Evolutionary conservation across 192 early-diverging fungal genomes (phyloP).

Genomic region (Radiomyces spectabilis): DNA sequence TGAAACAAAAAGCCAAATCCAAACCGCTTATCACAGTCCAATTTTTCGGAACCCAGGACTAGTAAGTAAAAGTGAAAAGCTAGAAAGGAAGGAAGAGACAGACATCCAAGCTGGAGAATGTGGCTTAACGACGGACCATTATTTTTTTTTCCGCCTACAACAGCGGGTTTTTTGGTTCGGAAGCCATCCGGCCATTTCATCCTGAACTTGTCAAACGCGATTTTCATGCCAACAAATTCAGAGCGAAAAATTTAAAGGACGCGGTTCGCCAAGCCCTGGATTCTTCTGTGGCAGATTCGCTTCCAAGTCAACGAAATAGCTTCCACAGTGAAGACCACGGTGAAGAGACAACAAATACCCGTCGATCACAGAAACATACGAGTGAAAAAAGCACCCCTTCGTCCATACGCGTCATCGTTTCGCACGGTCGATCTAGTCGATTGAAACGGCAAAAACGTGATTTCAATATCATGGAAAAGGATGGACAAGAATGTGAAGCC

Average conservation of each 20-base stretch:
- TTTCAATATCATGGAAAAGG: too few species aligned
- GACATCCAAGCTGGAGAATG: background rate
- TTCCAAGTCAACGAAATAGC: too few species aligned
- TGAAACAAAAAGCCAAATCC: constrained; percentile 30
- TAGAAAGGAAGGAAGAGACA: background rate
- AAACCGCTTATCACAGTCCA: constrained; percentile 29
- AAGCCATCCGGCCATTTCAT: constrained; percentile 29
- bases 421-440: too few species aligned
- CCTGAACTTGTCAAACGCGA: constrained; percentile 18
- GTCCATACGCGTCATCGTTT: too few species aligned
- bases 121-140: background rate
- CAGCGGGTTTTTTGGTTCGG: constrained; percentile 36
- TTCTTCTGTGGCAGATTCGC: constrained; percentile 14
- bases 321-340: constrained; percentile 10
- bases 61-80: constrained; percentile 22
- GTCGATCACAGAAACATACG: background rate
- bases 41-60: constrained; percentile 37
- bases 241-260: constrained; percentile 25
- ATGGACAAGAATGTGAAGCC: too few species aligned
- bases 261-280: constrained; percentile 28
- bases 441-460: too few species aligned
- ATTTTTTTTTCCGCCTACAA: too few species aligned
- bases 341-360: background rate
- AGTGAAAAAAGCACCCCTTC: too few species aligned
- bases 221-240: constrained; percentile 34